phyloP scores from a whole-genome alignment of 192 early-diverging fungal species.

The Mortierella hygrophila region DNA sequence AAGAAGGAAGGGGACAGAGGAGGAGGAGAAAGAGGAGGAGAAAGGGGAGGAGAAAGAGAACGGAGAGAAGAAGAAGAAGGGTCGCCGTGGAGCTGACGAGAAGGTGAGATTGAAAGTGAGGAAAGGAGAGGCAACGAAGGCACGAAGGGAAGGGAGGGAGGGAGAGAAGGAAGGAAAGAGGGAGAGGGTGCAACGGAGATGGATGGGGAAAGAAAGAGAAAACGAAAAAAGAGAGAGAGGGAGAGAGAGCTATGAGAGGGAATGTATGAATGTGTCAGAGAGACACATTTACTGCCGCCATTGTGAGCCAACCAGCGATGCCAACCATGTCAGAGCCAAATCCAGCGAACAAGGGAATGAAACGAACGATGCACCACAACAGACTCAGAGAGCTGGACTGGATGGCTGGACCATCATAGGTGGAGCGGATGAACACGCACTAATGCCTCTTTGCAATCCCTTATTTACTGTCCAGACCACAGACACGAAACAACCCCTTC shows the following conservation, averaged over 20 bases:
- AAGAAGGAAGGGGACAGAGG: not conserved
- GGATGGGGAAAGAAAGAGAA: not conserved
- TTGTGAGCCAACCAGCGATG: not conserved
- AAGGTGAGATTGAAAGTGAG: not conserved
- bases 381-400: too few relatives aligned
- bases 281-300: not conserved
- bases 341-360: not conserved
- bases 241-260: not conserved
- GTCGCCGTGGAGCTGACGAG: not conserved
- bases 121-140: not conserved
- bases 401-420: too few relatives aligned
- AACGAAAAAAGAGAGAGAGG: not conserved
- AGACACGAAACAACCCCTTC: not conserved
- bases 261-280: not conserved
- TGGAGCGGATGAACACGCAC: too few relatives aligned
- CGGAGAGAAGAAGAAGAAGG: slow-evolving; percentile 3
- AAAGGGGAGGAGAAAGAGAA: not conserved
- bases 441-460: too few relatives aligned
- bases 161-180: not conserved
- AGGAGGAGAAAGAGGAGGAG: not conserved
- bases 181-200: not conserved
- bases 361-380: not conserved
- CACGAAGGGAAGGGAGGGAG: not conserved
- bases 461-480: not conserved
- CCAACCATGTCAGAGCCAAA: not conserved